phyloP scores from a whole-genome alignment of 2,329 filamentous ascomycete genomes.

The Ceratocystis destructans region DNA sequence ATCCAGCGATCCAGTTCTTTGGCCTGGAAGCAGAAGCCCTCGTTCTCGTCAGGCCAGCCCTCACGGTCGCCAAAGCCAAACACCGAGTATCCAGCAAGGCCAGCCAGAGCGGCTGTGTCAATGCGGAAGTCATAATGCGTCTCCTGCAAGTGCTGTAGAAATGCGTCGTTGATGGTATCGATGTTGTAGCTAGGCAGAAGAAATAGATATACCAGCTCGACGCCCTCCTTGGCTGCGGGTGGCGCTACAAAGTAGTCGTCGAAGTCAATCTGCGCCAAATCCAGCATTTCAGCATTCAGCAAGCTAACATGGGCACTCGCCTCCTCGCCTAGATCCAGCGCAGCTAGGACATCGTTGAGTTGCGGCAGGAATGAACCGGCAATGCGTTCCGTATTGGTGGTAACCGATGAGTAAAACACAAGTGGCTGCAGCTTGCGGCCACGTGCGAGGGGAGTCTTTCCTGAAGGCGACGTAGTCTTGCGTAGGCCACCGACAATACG shows the following conservation, averaged over 20 bases:
- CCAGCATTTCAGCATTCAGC: slow-evolving; percentile 50
- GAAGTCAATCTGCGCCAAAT: slow-evolving; percentile 76
- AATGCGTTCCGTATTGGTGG: slow-evolving; percentile 64
- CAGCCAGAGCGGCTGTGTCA: slow-evolving; percentile 68
- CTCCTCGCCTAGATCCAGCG: slow-evolving; percentile 27
- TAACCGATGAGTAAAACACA: slow-evolving; percentile 82
- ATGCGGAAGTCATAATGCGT: slow-evolving; percentile 96
- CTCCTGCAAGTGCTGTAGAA: slow-evolving; percentile 75
- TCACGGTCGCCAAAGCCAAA: slow-evolving; percentile 89
- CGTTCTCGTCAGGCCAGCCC: slow-evolving; percentile 79
- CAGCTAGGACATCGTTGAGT: slow-evolving; percentile 39
- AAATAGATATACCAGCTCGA: slow-evolving; percentile 67
- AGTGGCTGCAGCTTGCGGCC: slow-evolving; percentile 50
- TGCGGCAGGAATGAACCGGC: slow-evolving; percentile 48
- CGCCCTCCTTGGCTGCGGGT: slow-evolving; percentile 44
- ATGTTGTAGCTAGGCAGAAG: slow-evolving; percentile 89
- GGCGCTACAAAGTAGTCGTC: slow-evolving; percentile 81
- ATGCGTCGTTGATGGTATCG: slow-evolving; percentile 76
- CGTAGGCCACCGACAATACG: slow-evolving; percentile 36
- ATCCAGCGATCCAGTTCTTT: slow-evolving; percentile 89
- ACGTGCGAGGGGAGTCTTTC: slow-evolving; percentile 22
- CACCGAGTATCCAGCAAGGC: slow-evolving; percentile 72
- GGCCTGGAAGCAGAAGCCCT: slow-evolving; percentile 88
- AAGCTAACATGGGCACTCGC: slow-evolving; percentile 26
- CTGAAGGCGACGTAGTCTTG: slow-evolving; percentile 21